Percentiles rank a stretch among this genome's conserved stretches.
Evolutionary conservation across 768 basidiomycete genomes (phyloP).

Genomic region (Cubamyces lactineus): DNA sequence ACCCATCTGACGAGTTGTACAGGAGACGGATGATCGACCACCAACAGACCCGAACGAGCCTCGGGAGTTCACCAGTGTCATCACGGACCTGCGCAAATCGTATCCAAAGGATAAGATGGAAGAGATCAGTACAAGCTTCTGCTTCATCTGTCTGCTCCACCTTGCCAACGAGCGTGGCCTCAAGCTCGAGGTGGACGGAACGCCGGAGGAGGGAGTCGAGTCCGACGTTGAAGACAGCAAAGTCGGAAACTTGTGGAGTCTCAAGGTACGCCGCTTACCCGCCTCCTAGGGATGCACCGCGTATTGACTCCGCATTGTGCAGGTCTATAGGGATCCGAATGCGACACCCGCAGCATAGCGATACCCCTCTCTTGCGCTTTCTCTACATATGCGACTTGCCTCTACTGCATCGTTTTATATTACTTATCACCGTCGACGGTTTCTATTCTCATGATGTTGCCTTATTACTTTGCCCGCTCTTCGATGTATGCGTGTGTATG

Average conservation of each 20-base stretch:
- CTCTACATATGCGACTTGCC: too few relatives aligned
- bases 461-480: neutral
- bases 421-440: neutral
- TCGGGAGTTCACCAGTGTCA: constrained; percentile 78
- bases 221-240: constrained; percentile 42
- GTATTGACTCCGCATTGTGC: neutral
- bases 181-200: constrained; percentile 63
- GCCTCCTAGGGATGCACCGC: too few relatives aligned
- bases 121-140: constrained; percentile 98
- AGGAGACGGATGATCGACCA: constrained; percentile 59
- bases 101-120: constrained; percentile 96
- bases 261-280: constrained; percentile 52
- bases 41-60: constrained; percentile 68
- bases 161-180: constrained; percentile 96
- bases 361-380: constrained; percentile 7
- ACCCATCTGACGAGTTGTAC: neutral
- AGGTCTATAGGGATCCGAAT: constrained; percentile 33
- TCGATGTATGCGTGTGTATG: constrained; percentile 2
- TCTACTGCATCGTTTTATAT: neutral
- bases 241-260: constrained; percentile 75
- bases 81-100: constrained; percentile 74
- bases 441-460: neutral
- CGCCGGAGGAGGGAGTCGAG: constrained; percentile 41
- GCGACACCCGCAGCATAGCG: constrained; percentile 28
- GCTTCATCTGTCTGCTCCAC: constrained; percentile 97